These are phyloP conservation scores for Xylariaceae sp. DNA, from an alignment of 2,329 filamentous ascomycete genomes.

Conservation along the genomic window DNA sequence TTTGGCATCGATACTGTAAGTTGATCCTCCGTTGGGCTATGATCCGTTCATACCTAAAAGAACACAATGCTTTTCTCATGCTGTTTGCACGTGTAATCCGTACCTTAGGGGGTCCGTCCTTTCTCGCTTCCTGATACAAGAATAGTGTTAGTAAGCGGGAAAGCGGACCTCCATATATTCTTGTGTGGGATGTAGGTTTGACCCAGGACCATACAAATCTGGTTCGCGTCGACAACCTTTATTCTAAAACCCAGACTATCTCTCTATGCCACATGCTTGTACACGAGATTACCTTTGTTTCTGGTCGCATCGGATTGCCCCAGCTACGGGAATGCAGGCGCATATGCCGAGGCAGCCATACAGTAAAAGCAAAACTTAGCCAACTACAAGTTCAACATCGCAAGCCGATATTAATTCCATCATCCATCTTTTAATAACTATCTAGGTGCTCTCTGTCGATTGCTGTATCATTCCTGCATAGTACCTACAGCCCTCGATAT, in stretches of 20 bases:
- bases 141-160: background rate
- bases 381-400: no score
- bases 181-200: background rate
- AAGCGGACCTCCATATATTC: background rate
- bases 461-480: background rate
- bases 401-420: no score
- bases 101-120: background rate
- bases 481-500: background rate
- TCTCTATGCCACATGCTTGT: background rate
- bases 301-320: background rate
- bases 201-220: background rate
- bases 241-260: background rate
- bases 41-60: no score
- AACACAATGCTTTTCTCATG: no score
- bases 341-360: conserved; percentile 15
- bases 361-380: background rate
- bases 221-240: background rate
- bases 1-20: no score
- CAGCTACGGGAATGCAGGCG: conserved; percentile 3
- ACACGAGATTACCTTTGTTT: background rate
- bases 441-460: background rate
- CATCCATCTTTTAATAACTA: no score
- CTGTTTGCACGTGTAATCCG: no score
- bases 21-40: no score
- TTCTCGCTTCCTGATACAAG: background rate